These are phyloP conservation scores for Aspergillus proliferans DNA, from an alignment of 2,329 filamentous ascomycete genomes.

Conservation along the genomic window DNA sequence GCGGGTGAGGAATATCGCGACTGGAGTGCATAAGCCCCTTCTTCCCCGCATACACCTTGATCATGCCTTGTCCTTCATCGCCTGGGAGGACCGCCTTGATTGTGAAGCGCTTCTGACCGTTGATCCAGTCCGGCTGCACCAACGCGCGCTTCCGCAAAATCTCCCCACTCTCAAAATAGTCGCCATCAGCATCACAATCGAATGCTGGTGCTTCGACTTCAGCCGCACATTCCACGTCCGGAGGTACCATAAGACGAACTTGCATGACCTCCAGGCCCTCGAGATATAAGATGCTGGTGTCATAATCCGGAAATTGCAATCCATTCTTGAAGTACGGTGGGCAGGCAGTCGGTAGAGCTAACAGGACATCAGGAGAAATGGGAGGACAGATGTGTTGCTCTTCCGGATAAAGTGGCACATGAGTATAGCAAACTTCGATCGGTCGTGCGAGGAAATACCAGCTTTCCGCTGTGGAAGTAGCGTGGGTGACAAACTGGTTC, in stretches of 20 bases:
- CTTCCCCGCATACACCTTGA: slow-evolving; percentile 92
- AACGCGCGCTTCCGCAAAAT: slow-evolving; percentile 77
- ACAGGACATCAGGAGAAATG: slow-evolving; percentile 74
- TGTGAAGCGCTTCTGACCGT: slow-evolving; percentile 81
- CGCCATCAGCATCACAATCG: slow-evolving; percentile 76
- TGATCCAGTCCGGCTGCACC: slow-evolving; percentile 85
- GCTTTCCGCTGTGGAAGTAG: slow-evolving; percentile 64
- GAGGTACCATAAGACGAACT: slow-evolving; percentile 76
- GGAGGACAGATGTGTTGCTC: slow-evolving; percentile 93
- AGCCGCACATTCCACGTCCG: slow-evolving; percentile 84
- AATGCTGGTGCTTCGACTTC: slow-evolving; percentile 84
- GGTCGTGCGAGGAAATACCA: slow-evolving; percentile 95
- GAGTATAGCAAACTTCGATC: slow-evolving; percentile 88
- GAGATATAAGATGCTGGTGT: slow-evolving; percentile 76
- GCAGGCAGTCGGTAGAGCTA: slow-evolving; percentile 79
- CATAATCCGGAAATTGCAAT: slow-evolving; percentile 78
- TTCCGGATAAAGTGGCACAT: slow-evolving; percentile 77
- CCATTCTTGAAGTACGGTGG: slow-evolving; percentile 80
- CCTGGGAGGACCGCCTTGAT: slow-evolving; percentile 87
- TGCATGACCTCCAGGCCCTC: slow-evolving; percentile 93
- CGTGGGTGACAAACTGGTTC: slow-evolving; percentile 66
- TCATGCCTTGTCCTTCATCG: slow-evolving; percentile 78
- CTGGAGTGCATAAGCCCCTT: slow-evolving; percentile 95
- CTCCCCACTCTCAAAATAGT: slow-evolving; percentile 89
- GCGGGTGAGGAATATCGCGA: slow-evolving; percentile 87